A percentile compares a stretch with the other conserved stretches of the same genome.
phyloP scores from a whole-genome alignment of 1,284 basidiomycete genomes.

The Rhodofomes roseus region DNA sequence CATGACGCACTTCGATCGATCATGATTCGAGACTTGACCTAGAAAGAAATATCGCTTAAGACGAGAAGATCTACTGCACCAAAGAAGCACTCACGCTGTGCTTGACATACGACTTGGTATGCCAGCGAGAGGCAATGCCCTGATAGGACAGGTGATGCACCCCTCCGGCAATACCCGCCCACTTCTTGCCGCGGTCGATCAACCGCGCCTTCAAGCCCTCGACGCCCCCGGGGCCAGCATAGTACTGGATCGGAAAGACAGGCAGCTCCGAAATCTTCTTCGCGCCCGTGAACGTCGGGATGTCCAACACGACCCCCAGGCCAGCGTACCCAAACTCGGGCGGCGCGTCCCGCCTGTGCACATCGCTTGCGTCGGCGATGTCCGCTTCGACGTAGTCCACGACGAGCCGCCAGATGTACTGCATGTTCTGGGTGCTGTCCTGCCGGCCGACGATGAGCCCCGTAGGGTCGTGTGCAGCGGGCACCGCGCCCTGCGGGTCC shows the following conservation, averaged over 20 bases:
- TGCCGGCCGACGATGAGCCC: conserved; percentile 19
- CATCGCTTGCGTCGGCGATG: conserved; percentile 21
- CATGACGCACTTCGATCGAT: conserved; percentile 44
- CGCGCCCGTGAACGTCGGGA: conserved; percentile 41
- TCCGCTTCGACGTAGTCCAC: conserved; percentile 30
- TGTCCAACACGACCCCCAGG: conserved; percentile 37
- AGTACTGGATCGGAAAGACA: conserved; percentile 50
- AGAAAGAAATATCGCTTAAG: not conserved
- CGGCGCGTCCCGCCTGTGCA: not conserved
- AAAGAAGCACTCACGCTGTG: conserved; percentile 38
- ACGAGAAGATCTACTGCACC: not conserved
- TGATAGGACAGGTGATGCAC: conserved; percentile 54
- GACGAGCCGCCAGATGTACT: conserved; percentile 27
- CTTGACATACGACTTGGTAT: conserved; percentile 31
- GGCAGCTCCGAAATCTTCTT: conserved; percentile 46
- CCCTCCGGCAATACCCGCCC: conserved; percentile 44
- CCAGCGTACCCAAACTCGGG: conserved; percentile 32
- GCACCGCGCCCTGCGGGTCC: conserved; percentile 15
- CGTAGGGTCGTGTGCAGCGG: conserved; percentile 22
- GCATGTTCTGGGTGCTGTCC: conserved; percentile 13
- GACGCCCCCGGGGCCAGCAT: conserved; percentile 35
- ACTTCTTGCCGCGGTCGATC: conserved; percentile 47
- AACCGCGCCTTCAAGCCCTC: conserved; percentile 38
- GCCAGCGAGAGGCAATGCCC: conserved; percentile 29
- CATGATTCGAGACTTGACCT: conserved; percentile 46